A percentile compares a stretch with the other conserved stretches of the same genome.
phyloP scores from a whole-genome alignment of 75 land plant genomes.

The Gnetum montanum region DNA sequence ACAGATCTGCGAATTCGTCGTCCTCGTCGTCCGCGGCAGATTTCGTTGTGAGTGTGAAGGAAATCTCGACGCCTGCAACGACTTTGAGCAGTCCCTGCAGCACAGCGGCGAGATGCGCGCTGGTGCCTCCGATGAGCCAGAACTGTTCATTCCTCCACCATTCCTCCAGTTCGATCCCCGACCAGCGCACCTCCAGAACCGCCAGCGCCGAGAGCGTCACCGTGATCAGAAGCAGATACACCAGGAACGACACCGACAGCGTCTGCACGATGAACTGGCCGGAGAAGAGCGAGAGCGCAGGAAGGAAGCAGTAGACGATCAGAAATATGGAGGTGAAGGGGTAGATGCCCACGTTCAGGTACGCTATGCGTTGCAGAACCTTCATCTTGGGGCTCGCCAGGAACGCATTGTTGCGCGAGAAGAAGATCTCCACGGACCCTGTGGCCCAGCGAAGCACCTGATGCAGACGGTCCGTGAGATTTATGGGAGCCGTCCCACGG shows the following conservation, averaged over 20 bases:
- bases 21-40: slow-evolving; percentile 53
- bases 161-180: slow-evolving; percentile 58
- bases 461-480: slow-evolving; percentile 66
- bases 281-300: slow-evolving; percentile 71
- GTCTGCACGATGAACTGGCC: slow-evolving; percentile 73
- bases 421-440: slow-evolving; percentile 74
- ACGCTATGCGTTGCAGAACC: slow-evolving; percentile 50
- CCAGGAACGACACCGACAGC: slow-evolving; percentile 44
- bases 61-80: slow-evolving; percentile 68
- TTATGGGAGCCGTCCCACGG: slow-evolving; percentile 67
- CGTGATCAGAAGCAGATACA: slow-evolving; percentile 49
- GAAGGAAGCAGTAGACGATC: slow-evolving; percentile 73
- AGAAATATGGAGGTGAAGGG: slow-evolving; percentile 76
- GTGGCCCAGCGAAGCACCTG: slow-evolving; percentile 75
- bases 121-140: slow-evolving; percentile 85
- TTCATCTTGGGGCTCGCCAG: slow-evolving; percentile 49
- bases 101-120: slow-evolving; percentile 76
- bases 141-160: slow-evolving; percentile 89
- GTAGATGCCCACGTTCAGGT: slow-evolving; percentile 57
- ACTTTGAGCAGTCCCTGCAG: slow-evolving; percentile 65
- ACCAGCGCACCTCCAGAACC: slow-evolving; percentile 64
- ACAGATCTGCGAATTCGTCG: slow-evolving; percentile 66
- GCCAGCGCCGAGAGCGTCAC: slow-evolving; percentile 50
- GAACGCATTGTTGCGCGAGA: slow-evolving; percentile 63
- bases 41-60: slow-evolving; percentile 77